Evolutionary conservation across 257 asterid species (phyloP).

Genomic region (Solanum piurae): DNA sequence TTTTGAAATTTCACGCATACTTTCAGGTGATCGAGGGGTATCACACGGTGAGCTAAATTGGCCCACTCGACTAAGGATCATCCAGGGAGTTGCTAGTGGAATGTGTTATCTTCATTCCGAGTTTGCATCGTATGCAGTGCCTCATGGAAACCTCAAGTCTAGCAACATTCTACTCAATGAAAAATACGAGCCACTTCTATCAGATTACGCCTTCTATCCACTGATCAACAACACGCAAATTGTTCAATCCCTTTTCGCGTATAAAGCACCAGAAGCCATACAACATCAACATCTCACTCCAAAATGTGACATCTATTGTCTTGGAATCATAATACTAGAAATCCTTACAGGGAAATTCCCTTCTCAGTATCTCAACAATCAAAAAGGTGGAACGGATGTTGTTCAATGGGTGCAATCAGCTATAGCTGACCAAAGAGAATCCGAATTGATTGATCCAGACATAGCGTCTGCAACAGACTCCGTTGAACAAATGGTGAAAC

Average conservation of each 20-base stretch:
- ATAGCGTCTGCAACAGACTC: slow-evolving; percentile 19
- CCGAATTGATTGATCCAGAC: slow-evolving; percentile 73
- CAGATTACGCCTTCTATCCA: slow-evolving; percentile 63
- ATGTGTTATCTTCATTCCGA: slow-evolving; percentile 74
- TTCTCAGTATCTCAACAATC: slow-evolving; percentile 65
- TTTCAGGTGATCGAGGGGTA: slow-evolving; percentile 64
- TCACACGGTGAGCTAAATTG: slow-evolving; percentile 56
- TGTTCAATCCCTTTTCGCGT: slow-evolving; percentile 44
- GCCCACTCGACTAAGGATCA: slow-evolving; percentile 57
- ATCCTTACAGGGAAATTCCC: slow-evolving; percentile 71
- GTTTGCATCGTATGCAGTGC: slow-evolving; percentile 42
- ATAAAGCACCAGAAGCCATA: slow-evolving; percentile 56
- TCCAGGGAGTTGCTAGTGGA: slow-evolving; percentile 74
- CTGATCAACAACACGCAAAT: slow-evolving; percentile 45
- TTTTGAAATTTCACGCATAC: neutral
- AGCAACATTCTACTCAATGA: slow-evolving; percentile 62
- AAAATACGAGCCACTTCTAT: slow-evolving; percentile 58
- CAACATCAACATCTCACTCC: slow-evolving; percentile 44
- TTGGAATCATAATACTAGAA: slow-evolving; percentile 71
- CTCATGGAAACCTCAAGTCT: slow-evolving; percentile 93
- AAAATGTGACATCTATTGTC: slow-evolving; percentile 70
- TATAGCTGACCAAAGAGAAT: slow-evolving; percentile 27
- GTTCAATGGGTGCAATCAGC: slow-evolving; percentile 61
- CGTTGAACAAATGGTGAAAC: slow-evolving; percentile 42
- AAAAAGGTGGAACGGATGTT: slow-evolving; percentile 75